phyloP scores from a whole-genome alignment of 2,329 filamentous ascomycete species.

The Pseudocercospora vitis region DNA sequence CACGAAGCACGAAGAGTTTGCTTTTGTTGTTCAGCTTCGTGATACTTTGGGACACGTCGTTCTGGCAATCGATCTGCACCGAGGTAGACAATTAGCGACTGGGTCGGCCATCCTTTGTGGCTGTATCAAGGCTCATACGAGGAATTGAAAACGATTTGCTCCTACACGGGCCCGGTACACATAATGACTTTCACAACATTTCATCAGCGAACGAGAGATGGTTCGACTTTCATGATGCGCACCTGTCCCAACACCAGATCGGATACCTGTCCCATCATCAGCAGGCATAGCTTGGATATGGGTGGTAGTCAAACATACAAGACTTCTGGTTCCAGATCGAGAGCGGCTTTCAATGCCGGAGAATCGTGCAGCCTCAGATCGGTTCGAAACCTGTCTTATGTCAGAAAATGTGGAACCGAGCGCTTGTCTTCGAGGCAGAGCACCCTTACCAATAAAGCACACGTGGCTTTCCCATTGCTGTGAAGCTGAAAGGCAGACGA shows the following conservation, averaged over 20 bases:
- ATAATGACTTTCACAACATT: slow-evolving; percentile 67
- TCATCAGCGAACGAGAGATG: not conserved
- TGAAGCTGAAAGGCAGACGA: no score
- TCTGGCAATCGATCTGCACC: slow-evolving; percentile 65
- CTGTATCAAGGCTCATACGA: no score
- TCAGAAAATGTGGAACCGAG: not conserved
- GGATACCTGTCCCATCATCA: slow-evolving; percentile 41
- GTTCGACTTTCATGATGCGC: no score
- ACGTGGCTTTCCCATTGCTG: slow-evolving; percentile 48
- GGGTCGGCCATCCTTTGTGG: no score
- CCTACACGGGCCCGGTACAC: slow-evolving; percentile 71
- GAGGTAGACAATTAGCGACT: not conserved
- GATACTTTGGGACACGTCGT: slow-evolving; percentile 66
- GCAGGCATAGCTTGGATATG: not conserved
- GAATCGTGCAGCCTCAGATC: slow-evolving; percentile 77
- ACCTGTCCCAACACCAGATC: slow-evolving; percentile 62
- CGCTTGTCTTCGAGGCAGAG: not conserved
- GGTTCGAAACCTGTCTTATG: slow-evolving; percentile 58
- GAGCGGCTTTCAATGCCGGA: slow-evolving; percentile 68
- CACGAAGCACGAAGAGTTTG: slow-evolving; percentile 69
- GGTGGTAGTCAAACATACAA: slow-evolving; percentile 52
- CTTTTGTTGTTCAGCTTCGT: slow-evolving; percentile 68
- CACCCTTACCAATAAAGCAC: slow-evolving; percentile 65
- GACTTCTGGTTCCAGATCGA: slow-evolving; percentile 69
- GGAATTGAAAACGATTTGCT: slow-evolving; percentile 72